A percentile compares a stretch with the other conserved stretches of the same genome.
These are phyloP conservation scores for Jacaranda mimosifolia DNA, from an alignment of 257 asterid genomes.

Conservation along the genomic window DNA sequence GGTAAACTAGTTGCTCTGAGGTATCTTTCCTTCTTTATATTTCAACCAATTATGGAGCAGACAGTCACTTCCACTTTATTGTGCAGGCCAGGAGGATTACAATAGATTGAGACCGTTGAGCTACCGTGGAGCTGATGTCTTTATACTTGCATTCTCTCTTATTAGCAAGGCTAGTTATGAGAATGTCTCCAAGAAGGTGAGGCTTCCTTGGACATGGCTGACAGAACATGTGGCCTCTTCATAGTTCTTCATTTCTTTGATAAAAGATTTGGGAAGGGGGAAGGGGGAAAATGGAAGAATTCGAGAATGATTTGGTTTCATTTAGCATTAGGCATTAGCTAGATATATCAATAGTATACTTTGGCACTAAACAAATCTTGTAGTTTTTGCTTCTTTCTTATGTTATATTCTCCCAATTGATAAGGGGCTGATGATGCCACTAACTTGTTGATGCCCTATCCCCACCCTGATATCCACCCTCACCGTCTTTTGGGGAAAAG, in stretches of 20 bases:
- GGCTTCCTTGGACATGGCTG: neutral
- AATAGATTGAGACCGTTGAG: slow-evolving; percentile 82
- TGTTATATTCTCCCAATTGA: neutral
- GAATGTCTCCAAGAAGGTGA: slow-evolving; percentile 70
- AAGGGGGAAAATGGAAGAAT: slow-evolving; percentile 1
- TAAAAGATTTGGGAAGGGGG: neutral
- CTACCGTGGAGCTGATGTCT: slow-evolving; percentile 88
- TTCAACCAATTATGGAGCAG: slow-evolving; percentile 12
- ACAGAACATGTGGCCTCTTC: neutral
- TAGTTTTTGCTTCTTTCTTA: neutral
- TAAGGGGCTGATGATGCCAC: neutral
- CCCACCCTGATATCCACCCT: neutral
- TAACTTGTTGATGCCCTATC: neutral
- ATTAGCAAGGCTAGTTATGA: slow-evolving; percentile 88
- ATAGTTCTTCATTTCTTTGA: neutral
- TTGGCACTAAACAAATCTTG: neutral
- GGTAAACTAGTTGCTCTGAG: slow-evolving; percentile 45
- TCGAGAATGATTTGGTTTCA: neutral
- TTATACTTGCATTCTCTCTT: slow-evolving; percentile 86
- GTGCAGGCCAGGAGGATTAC: slow-evolving; percentile 81
- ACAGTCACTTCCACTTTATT: slow-evolving; percentile 16
- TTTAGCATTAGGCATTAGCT: slow-evolving; percentile 21
- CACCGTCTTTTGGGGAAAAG: neutral
- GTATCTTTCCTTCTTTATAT: neutral
- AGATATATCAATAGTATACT: neutral